phyloP scores from a whole-genome alignment of 345 rosid genomes.

The Bruguiera gymnorhiza region DNA sequence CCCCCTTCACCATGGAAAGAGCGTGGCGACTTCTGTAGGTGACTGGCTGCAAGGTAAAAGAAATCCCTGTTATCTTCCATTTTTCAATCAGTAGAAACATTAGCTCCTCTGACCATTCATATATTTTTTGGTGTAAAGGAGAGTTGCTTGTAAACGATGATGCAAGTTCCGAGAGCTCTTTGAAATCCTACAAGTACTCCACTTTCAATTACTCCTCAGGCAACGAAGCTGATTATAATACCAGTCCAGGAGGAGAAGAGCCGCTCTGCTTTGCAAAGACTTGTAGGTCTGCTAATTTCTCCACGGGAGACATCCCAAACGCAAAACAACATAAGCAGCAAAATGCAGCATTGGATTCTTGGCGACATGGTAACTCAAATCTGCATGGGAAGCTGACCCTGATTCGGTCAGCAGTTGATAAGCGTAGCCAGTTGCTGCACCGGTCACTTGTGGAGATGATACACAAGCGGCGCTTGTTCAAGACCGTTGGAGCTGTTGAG shows the following conservation, averaged over 20 bases:
- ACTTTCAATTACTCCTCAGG: slow-evolving; percentile 36
- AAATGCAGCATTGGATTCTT: neutral
- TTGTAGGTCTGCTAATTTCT: slow-evolving; percentile 39
- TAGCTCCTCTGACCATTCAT: neutral
- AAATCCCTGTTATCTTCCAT: neutral
- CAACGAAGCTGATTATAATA: slow-evolving; percentile 37
- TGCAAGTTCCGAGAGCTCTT: slow-evolving; percentile 46
- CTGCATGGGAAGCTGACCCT: slow-evolving; percentile 36
- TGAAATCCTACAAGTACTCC: slow-evolving; percentile 48
- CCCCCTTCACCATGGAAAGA: slow-evolving; percentile 9
- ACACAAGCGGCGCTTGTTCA: slow-evolving; percentile 60
- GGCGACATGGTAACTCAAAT: slow-evolving; percentile 12
- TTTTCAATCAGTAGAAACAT: neutral
- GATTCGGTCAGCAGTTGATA: slow-evolving; percentile 54
- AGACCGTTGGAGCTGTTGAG: slow-evolving; percentile 61
- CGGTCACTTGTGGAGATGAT: slow-evolving; percentile 69
- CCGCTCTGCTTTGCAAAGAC: slow-evolving; percentile 22
- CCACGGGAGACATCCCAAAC: slow-evolving; percentile 27
- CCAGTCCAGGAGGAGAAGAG: slow-evolving; percentile 18
- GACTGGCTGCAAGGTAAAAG: slow-evolving; percentile 40
- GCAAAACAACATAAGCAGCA: neutral
- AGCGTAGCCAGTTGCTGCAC: slow-evolving; percentile 72
- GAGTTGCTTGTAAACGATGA: slow-evolving; percentile 34
- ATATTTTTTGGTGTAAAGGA: slow-evolving; percentile 26
- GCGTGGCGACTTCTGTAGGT: neutral